These are phyloP conservation scores for Lentinula sp. DNA, from an alignment of 768 basidiomycete species.

Conservation along the genomic window DNA sequence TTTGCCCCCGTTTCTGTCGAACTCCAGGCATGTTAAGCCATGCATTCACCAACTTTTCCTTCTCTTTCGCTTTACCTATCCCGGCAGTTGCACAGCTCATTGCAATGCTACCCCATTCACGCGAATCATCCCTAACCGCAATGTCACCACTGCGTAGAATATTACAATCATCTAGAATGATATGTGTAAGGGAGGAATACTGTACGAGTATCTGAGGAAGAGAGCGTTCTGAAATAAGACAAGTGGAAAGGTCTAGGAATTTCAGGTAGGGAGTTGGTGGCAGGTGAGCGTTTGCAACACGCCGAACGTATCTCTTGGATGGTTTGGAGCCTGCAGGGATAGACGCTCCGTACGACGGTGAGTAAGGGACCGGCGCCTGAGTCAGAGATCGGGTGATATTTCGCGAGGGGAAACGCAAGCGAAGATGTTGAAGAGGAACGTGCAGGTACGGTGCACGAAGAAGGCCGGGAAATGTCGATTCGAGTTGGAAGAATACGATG, in stretches of 20 bases:
- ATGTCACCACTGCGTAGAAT: constrained; percentile 44
- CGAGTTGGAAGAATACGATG: constrained; percentile 76
- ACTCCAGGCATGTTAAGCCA: constrained; percentile 34
- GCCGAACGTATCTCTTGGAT: neutral
- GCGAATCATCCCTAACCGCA: constrained; percentile 31
- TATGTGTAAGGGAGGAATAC: constrained; percentile 48
- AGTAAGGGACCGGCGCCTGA: constrained; percentile 16
- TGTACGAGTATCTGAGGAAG: constrained; percentile 47
- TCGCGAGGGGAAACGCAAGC: constrained; percentile 71
- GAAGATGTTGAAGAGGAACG: constrained; percentile 46
- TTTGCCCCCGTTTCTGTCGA: neutral
- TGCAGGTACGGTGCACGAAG: constrained; percentile 41
- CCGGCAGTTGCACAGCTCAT: constrained; percentile 57
- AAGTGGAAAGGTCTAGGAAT: constrained; percentile 75
- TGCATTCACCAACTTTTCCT: constrained; percentile 54
- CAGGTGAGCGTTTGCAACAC: neutral
- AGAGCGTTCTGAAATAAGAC: constrained; percentile 45
- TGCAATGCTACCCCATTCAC: constrained; percentile 57
- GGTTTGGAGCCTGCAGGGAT: neutral
- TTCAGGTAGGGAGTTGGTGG: constrained; percentile 32
- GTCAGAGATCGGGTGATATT: constrained; percentile 39
- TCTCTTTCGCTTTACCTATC: constrained; percentile 52
- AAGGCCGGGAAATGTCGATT: constrained; percentile 40
- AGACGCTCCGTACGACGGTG: constrained; percentile 2
- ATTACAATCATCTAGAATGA: constrained; percentile 68